These are phyloP conservation scores for Fibroporia radiculosa DNA, from an alignment of 768 basidiomycete species.

Conservation along the genomic window DNA sequence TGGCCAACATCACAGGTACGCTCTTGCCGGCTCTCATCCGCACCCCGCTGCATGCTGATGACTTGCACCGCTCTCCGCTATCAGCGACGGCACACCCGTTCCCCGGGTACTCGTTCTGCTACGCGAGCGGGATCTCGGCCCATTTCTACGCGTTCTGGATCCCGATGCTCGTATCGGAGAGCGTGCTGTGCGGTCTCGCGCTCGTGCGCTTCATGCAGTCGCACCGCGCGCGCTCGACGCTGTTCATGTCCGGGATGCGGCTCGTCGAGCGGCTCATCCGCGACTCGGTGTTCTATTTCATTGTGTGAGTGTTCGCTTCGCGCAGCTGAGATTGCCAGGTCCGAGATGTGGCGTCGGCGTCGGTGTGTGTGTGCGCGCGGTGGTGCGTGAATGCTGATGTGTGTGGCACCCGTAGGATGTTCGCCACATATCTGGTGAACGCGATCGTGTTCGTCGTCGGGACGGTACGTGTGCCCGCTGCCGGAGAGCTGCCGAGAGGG, in stretches of 20 bases:
- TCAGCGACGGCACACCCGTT: slow-evolving; percentile 8
- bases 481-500: too few relatives aligned
- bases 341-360: too few relatives aligned
- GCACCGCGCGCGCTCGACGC: slow-evolving; percentile 24
- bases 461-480: slow-evolving; percentile 12
- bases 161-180: slow-evolving; percentile 48
- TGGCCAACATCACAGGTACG: slow-evolving; percentile 35
- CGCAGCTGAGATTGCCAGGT: neutral
- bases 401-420: slow-evolving; percentile 33
- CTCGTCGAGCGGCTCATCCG: slow-evolving; percentile 44
- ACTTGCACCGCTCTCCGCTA: neutral
- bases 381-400: neutral
- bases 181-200: slow-evolving; percentile 42
- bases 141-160: slow-evolving; percentile 55
- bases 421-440: slow-evolving; percentile 47
- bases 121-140: slow-evolving; percentile 28
- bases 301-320: slow-evolving; percentile 37
- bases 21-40: neutral
- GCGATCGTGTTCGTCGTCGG: slow-evolving; percentile 21
- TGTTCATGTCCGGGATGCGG: slow-evolving; percentile 34
- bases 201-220: slow-evolving; percentile 42
- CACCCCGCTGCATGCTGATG: neutral
- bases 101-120: slow-evolving; percentile 31
- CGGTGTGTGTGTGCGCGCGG: neutral
- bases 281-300: slow-evolving; percentile 50